Evolutionary conservation across 768 basidiomycete genomes (phyloP).

Genomic region (Termitomyces sp.): DNA sequence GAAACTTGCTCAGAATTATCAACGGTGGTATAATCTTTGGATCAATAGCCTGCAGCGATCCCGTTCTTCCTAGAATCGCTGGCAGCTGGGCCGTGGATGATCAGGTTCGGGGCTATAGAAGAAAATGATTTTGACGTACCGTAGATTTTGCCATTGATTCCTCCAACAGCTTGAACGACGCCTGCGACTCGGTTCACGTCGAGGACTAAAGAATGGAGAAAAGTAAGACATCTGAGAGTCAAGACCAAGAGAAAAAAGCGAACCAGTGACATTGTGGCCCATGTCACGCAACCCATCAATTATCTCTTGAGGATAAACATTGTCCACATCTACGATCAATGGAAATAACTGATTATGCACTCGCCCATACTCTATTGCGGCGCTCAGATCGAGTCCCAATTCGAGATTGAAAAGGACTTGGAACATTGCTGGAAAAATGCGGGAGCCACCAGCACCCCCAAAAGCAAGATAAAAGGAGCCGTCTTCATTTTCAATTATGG

Average conservation of each 20-base stretch:
- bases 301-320: slow-evolving; percentile 53
- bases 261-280: slow-evolving; percentile 75
- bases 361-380: slow-evolving; percentile 81
- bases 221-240: neutral
- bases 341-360: slow-evolving; percentile 89
- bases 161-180: slow-evolving; percentile 70
- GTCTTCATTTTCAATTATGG: slow-evolving; percentile 74
- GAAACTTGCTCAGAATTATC: neutral
- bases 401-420: slow-evolving; percentile 79
- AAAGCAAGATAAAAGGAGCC: slow-evolving; percentile 71
- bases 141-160: slow-evolving; percentile 51
- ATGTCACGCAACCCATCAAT: slow-evolving; percentile 50
- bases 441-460: slow-evolving; percentile 86
- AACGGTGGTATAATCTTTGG: neutral
- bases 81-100: slow-evolving; percentile 48
- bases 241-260: slow-evolving; percentile 11
- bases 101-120: slow-evolving; percentile 5
- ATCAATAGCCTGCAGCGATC: slow-evolving; percentile 81
- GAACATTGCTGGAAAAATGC: slow-evolving; percentile 77
- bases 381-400: slow-evolving; percentile 76
- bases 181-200: slow-evolving; percentile 72
- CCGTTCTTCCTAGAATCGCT: slow-evolving; percentile 93
- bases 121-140: slow-evolving; percentile 41
- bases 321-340: slow-evolving; percentile 53
- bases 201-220: slow-evolving; percentile 35